These are phyloP conservation scores for Elsinoe fawcettii DNA, from an alignment of 2,329 filamentous ascomycete genomes.

Conservation along the genomic window DNA sequence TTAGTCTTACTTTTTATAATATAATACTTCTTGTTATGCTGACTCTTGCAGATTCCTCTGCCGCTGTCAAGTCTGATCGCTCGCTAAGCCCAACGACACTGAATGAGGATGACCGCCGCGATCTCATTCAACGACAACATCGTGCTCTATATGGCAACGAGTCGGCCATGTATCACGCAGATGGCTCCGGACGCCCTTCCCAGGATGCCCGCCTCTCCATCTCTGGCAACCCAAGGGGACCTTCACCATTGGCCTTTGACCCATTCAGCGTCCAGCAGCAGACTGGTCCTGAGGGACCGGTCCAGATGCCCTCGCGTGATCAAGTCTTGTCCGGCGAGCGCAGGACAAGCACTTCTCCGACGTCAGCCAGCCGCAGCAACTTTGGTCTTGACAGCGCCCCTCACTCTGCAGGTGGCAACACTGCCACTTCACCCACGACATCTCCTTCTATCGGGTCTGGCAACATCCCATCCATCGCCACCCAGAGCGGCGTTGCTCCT, in stretches of 20 bases:
- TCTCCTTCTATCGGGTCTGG: constrained; percentile 63
- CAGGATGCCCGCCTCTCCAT: constrained; percentile 57
- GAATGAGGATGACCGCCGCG: constrained; percentile 93
- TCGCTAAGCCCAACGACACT: constrained; percentile 76
- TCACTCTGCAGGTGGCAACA: constrained; percentile 63
- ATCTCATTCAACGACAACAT: constrained; percentile 91
- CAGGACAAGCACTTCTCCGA: constrained; percentile 78
- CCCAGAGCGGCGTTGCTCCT: constrained; percentile 65
- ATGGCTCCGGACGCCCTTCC: constrained; percentile 60
- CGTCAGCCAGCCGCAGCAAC: constrained; percentile 56
- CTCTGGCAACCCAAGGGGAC: constrained; percentile 59
- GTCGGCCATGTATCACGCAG: constrained; percentile 60
- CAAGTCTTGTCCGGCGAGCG: constrained; percentile 21
- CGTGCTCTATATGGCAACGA: constrained; percentile 82
- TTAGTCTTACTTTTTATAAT: constrained; percentile 52
- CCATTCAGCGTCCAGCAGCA: constrained; percentile 50
- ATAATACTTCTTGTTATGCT: background rate
- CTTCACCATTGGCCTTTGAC: constrained; percentile 75
- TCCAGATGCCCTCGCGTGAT: constrained; percentile 45
- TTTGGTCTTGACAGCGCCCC: constrained; percentile 46
- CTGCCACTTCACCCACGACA: constrained; percentile 74
- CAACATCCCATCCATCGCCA: constrained; percentile 41
- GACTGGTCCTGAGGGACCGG: constrained; percentile 46
- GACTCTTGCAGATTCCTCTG: constrained; percentile 44
- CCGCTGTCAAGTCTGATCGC: constrained; percentile 74